Evolutionary conservation across 495 filamentous ascomycete genomes (phyloP).

Genomic region (Geoglossum glabrum): DNA sequence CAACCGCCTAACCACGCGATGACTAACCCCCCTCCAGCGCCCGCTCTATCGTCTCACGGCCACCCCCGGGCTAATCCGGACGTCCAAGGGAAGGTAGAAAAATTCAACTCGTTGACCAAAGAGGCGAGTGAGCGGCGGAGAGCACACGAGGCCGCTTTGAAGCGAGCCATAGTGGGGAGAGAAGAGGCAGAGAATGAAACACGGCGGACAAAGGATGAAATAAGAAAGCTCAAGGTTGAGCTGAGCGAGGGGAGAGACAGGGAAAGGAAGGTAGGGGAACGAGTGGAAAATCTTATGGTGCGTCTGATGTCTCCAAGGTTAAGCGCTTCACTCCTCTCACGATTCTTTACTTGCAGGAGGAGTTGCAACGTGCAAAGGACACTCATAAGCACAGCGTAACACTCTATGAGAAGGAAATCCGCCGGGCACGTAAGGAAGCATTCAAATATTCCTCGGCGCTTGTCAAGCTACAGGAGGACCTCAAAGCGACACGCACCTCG

Average conservation of each 20-base stretch:
- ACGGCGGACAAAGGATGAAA: conserved; percentile 39
- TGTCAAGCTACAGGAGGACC: conserved; percentile 65
- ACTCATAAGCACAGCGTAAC: conserved; percentile 49
- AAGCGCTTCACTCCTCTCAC: background rate
- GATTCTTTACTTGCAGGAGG: conserved; percentile 31
- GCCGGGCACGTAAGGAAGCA: conserved; percentile 61
- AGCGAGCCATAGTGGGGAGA: conserved; percentile 61
- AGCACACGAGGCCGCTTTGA: conserved; percentile 48
- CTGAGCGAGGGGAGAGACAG: conserved; percentile 40
- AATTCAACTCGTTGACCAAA: conserved; percentile 52
- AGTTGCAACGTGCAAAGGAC: conserved; percentile 53
- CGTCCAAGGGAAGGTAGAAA: conserved; percentile 71
- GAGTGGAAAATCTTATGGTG: conserved; percentile 58
- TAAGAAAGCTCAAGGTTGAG: conserved; percentile 26
- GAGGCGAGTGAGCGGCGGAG: conserved; percentile 35
- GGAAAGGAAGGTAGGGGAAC: conserved; percentile 54
- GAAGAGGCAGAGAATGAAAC: conserved; percentile 62
- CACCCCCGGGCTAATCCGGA: conserved; percentile 30
- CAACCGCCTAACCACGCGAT: conserved; percentile 18
- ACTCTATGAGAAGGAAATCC: conserved; percentile 69
- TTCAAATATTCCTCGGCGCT: conserved; percentile 61
- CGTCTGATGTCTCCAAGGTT: conserved; percentile 7
- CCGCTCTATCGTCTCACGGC: conserved; percentile 1
- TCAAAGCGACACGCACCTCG: conserved; percentile 43
- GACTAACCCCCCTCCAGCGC: conserved; percentile 8